Evolutionary conservation across 2,329 filamentous ascomycete species (phyloP), one percentile per base, ranked within the genome.

Genomic region (Fusarium stilboides): DNA sequence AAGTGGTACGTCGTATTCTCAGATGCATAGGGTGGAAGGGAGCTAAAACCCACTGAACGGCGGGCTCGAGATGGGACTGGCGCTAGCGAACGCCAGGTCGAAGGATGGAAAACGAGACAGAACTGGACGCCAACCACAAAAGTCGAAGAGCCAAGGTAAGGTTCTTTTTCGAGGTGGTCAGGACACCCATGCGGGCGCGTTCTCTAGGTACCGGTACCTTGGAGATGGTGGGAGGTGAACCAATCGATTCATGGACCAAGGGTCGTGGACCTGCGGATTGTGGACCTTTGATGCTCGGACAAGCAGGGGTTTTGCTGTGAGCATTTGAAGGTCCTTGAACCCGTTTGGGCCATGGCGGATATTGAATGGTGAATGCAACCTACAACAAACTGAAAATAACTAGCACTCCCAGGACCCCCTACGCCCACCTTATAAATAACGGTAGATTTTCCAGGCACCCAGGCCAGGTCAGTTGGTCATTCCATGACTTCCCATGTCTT

Each of bases 211-310:
- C 56, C 57, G 45, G 53, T 75, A 75, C 73, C 65, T 75, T 51
- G 54, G 52, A 45, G 67, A 72, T 66, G 58, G 63, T 59, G 54
- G 40, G 42, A 46, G 58, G 43, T 31, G 42, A 62, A 33, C 72
- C 71, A 74, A 74, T 74, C 71, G 72, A 74, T 69, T 59, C 45
- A 53, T 51, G 55, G 61, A 60, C 65, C 68, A 68, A 59, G 71
- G 72, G 68, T 66, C 60, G 58, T 71, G 69, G 69, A 74, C 72
- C 62, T 70, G 67, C 67, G 67, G 64, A 67, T 68, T 73, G 66
- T 70, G 70, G 71, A 63, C 65, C 50, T 57, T 53, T 52, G 58
- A 71, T 60, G 62, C 63, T 66, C 60, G 51, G 71, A 58, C 66
- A 68, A 71, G 66, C 70, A 74, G 72, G 72, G 71, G 70, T 56